Base-by-base conservation (phyloP, 169 alveolate species). In the Plasmodium vinckei region DNA sequence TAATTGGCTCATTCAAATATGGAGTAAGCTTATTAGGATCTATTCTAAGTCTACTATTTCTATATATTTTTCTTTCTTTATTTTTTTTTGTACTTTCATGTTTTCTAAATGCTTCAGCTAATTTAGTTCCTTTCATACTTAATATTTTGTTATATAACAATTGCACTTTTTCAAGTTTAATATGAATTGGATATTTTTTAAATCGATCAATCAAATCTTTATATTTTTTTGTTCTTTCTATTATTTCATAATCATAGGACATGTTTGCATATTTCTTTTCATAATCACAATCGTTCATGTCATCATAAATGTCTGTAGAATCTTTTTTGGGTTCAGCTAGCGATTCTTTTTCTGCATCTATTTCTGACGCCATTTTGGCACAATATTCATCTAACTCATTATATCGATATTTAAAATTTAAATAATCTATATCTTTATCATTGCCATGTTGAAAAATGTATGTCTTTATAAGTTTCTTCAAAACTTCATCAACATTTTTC, bases 11-110 rank as follows among this genome's bases (percentile, higher is more conserved):
- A 69, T 94, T 60, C 60, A 94, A 54, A 84, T 89, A 94, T 9
- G 96, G 96, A 9, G 94, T 89, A 15, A 94, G 87, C 6, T 94
- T 90, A 49, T 94, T 87, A 49, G 87, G 59, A 86, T 94, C 91
- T 25, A 94, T 21, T 49, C 77, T 87, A 47, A 72, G 27, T 25
- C 72, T 17, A 9, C 73, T 72, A 47, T 84, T 64, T 4, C 90
- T 27, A 71, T 70, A 71, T 5, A 70, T 61, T 39, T 70, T 87
- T 47, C 79, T 73, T n/a, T 54, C 87, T 5, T 70, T 46, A 56
- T 73, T 72, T 27, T 64, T 63, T 49, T 73, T 73, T n/a, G 63
- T 60, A 19, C 87, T 56, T 69, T 88, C 90, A 68, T 86, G 92
- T 60, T 92, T 94, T 25, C 94, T 68, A n/a, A 92, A 87, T 25